Base-by-base conservation (phyloP, 495 filamentous ascomycete genomes). In the Sordaria brevicollis region DNA sequence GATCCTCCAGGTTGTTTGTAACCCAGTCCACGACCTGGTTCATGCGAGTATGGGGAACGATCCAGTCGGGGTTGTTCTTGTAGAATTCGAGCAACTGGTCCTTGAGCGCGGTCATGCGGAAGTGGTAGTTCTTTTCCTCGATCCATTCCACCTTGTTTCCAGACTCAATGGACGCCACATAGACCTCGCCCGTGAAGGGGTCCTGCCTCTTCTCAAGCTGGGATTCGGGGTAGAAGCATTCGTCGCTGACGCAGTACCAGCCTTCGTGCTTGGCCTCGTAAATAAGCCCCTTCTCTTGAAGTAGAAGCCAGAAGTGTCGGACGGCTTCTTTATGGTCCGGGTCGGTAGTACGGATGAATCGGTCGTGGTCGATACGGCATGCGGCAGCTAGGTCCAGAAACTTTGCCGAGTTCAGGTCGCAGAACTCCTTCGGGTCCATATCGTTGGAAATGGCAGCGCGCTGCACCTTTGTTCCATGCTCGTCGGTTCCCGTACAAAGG, bases 391-490 rank as follows among this genome's bases (percentile, higher is more conserved):
- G 83, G 17, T 84, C 80, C 84, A 90, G 73, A 76, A 93, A 93
- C 49, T 84, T 83, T 67, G 86, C 83, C 10, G 91, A 85, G 31
- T 86, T 89, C 57, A 81, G 77, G 78, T 93, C 86, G 76, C 87
- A 89, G 65, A 88, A 83, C 37, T 79, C 76, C 71, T 83, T 83
- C 3, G 87, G 86, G 0, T 76, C 75, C 15, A 81, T 74, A 13
- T 86, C 86, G 8, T 90, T 88, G 73, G 85, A 80, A 17, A 82
- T 80, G 4, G 95, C 92, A 1, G 95, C 95, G 79, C 88, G 90
- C 78, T 99, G 95, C 66, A 99, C 90, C 86, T 99, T 98, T 89
- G 96, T 93, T 19, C 95, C 95, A 77, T 99, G 94, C 77, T 99
- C 95, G 78, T 99, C 95, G n/a, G 93, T 97, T 35, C 95, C 95